phyloP scores from a whole-genome alignment of 495 filamentous ascomycete genomes.

The Xylaria venustula region DNA sequence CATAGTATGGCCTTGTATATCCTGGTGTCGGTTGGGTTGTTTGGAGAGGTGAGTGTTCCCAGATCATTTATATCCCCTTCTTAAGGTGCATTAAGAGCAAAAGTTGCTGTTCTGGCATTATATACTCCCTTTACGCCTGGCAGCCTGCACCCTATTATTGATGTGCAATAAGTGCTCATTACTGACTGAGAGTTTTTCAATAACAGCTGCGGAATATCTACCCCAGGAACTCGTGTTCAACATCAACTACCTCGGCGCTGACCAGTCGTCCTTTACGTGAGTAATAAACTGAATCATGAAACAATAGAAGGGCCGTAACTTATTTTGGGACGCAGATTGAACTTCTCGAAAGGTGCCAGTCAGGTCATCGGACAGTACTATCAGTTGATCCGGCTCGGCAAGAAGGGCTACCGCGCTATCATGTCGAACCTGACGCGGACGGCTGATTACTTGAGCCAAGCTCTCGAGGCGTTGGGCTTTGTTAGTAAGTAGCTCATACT shows the following conservation, averaged over 20 bases:
- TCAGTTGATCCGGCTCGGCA: conserved; percentile 87
- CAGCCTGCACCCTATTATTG: too few relatives aligned
- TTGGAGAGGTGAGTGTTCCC: conserved; percentile 59
- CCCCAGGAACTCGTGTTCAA: conserved; percentile 93
- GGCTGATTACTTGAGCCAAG: conserved; percentile 72
- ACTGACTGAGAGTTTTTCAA: too few relatives aligned
- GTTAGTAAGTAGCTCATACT: conserved; percentile 58
- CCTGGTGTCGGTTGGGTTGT: conserved; percentile 92
- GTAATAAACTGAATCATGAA: too few relatives aligned
- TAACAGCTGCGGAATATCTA: conserved; percentile 66
- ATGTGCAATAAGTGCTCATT: too few relatives aligned
- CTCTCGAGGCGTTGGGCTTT: conserved; percentile 72
- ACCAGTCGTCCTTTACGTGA: conserved; percentile 89
- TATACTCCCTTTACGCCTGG: too few relatives aligned
- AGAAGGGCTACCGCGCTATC: conserved; percentile 81
- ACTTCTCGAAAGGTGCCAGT: conserved; percentile 90
- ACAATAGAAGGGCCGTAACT: too few relatives aligned
- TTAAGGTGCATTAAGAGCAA: not conserved
- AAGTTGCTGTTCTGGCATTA: too few relatives aligned
- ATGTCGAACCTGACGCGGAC: conserved; percentile 85
- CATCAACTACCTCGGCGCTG: conserved; percentile 93
- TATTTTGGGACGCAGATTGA: conserved; percentile 49
- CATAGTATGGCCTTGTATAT: conserved; percentile 65
- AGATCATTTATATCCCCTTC: not conserved
- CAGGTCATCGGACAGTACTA: conserved; percentile 97